A percentile compares a stretch with the other conserved stretches of the same genome.
These are phyloP conservation scores for Trichoderma sp. DNA, from an alignment of 2,329 filamentous ascomycete species.

Conservation along the genomic window DNA sequence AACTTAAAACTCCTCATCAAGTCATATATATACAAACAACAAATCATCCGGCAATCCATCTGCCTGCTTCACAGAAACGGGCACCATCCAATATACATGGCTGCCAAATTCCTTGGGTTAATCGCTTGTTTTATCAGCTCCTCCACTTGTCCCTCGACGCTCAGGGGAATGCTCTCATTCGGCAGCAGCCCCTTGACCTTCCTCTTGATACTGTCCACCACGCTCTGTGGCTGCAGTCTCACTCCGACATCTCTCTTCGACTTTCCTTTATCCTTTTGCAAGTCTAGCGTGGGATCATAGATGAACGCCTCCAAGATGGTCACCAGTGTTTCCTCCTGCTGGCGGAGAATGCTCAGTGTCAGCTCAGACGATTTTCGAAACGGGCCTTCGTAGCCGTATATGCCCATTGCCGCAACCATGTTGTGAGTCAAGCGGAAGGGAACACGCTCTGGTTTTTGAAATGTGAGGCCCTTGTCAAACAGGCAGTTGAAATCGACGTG, in stretches of 20 bases:
- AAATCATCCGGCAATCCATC: too few relatives aligned
- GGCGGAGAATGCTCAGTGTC: constrained; percentile 78
- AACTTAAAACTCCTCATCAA: background rate
- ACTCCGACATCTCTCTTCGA: constrained; percentile 48
- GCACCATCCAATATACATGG: constrained; percentile 97
- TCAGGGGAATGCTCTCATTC: constrained; percentile 88
- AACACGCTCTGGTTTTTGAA: constrained; percentile 90
- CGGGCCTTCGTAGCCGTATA: constrained; percentile 90
- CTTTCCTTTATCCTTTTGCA: constrained; percentile 68
- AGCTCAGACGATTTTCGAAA: constrained; percentile 91
- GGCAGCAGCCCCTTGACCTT: constrained; percentile 85
- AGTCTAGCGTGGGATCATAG: constrained; percentile 93
- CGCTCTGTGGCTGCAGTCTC: constrained; percentile 66
- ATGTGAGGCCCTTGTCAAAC: constrained; percentile 96
- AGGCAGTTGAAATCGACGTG: constrained; percentile 99
- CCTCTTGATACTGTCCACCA: constrained; percentile 83
- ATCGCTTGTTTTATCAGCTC: constrained; percentile 88
- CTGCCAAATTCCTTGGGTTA: constrained; percentile 75
- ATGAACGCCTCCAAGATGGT: constrained; percentile 96
- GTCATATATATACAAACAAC: background rate
- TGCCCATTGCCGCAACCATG: constrained; percentile 96
- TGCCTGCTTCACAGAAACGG: constrained; percentile 53
- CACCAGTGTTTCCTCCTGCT: constrained; percentile 95
- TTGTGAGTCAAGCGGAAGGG: constrained; percentile 98
- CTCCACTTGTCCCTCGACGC: constrained; percentile 96